Conservation (phyloP, 345 rosid species). For the Luvunga scandens region DNA sequence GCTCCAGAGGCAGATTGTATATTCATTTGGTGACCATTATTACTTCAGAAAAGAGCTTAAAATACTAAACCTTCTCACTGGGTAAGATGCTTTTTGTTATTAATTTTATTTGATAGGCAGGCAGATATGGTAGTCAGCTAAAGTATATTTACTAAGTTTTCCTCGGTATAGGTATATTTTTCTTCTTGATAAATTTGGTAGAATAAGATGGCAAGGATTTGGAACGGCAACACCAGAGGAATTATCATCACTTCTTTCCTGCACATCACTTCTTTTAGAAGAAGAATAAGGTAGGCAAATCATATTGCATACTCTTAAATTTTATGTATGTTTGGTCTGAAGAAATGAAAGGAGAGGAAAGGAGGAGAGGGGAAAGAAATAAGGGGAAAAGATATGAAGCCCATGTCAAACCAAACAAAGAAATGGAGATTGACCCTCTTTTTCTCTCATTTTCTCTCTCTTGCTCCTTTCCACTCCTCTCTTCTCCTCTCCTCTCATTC, state of each 20-base stretch:
- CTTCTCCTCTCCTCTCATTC: too few species aligned
- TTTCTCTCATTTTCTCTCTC: too few species aligned
- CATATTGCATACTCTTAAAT: background rate
- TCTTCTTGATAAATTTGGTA: constrained; percentile 74
- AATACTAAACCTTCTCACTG: constrained; percentile 89
- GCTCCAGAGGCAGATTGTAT: constrained; percentile 62
- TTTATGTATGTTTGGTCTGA: background rate
- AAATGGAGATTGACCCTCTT: too few species aligned
- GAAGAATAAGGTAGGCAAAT: constrained; percentile 36
- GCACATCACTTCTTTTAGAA: constrained; percentile 68
- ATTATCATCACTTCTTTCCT: constrained; percentile 68
- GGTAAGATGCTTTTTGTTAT: constrained; percentile 41
- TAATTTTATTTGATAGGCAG: background rate
- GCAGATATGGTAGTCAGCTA: background rate
- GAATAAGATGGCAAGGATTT: constrained; percentile 93
- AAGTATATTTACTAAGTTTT: background rate
- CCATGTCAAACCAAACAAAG: too few species aligned
- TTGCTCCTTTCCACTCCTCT: too few species aligned
- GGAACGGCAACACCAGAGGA: constrained; percentile 74
- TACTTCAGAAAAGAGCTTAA: constrained; percentile 77
- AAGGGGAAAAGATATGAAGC: too few species aligned
- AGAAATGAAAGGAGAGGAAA: too few species aligned
- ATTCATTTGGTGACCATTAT: constrained; percentile 90
- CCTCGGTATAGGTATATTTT: constrained; percentile 53
- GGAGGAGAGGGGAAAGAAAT: too few species aligned